Percentiles rank a stretch among this genome's conserved stretches.
These are phyloP conservation scores for Monosporozyma servazzii DNA, from an alignment of 805 yeast genomes.

Conservation along the genomic window DNA sequence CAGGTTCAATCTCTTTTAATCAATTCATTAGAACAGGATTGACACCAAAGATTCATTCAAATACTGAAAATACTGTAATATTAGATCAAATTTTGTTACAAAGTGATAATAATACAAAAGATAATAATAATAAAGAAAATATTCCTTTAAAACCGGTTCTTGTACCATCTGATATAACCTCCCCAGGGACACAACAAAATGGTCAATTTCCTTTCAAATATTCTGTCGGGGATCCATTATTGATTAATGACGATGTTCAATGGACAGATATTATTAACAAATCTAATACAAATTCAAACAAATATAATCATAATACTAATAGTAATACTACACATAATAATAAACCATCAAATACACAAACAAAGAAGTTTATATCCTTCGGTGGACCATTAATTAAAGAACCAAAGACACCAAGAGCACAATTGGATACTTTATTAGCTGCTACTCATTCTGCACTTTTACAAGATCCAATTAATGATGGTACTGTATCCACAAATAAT, in stretches of 20 bases:
- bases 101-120: background rate
- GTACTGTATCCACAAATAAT: background rate
- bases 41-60: conserved; percentile 13
- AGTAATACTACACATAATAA: background rate
- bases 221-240: conserved; percentile 27
- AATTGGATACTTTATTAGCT: conserved; percentile 9
- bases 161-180: background rate
- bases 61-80: background rate
- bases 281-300: background rate
- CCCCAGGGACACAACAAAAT: conserved; percentile 1
- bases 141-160: background rate
- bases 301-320: background rate
- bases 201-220: conserved; percentile 25
- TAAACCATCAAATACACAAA: conserved; percentile 8
- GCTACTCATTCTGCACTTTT: background rate
- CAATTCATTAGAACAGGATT: conserved; percentile 7
- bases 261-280: conserved; percentile 13
- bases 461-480: background rate
- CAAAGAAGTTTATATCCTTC: background rate
- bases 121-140: background rate
- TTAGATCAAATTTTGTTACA: conserved; percentile 16
- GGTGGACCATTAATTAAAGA: conserved; percentile 7
- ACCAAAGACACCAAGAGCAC: conserved; percentile 3
- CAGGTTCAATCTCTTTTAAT: background rate
- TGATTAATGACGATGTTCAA: conserved; percentile 23